Base-by-base conservation (phyloP, 345 rosid species). In the Populus alba region DNA sequence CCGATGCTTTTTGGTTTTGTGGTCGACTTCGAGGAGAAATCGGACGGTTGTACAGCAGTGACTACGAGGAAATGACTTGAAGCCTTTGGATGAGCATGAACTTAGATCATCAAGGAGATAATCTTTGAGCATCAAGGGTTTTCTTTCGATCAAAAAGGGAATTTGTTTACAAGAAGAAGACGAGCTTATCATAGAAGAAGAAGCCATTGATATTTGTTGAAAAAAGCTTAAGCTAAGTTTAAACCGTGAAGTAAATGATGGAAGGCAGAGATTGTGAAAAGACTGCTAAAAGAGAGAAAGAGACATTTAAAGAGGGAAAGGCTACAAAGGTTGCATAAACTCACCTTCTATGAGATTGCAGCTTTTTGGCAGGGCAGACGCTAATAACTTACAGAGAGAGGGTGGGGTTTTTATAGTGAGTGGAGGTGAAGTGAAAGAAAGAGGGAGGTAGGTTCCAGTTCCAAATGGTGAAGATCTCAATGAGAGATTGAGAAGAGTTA, bases 71-170 rank as follows among this genome's bases (percentile, higher is more conserved):
- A 90, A 91, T 12, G 99, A 91, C 75, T 91, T 90, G 88, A 95
- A 95, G 68, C 96, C 96, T 78, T 83, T 88, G 80, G 99, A 95
- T 76, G 99, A 93, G 80, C 98, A 92, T 7, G 99, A 92, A 66
- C 96, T 87, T 57, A 89, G 83, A 85, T 95, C 97, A 66, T 93
- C 96, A 15, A 75, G 78, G 61, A 95, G 90, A 63, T 86, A 91
- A 78, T 95, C 99, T 87, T 89, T 92, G 43, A 95, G 88, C 94
- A 87, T 80, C 80, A 90, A 76, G 27, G 90, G 88, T 77, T 76
- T 90, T 57, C 68, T 68, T 22, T 81, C 81, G 0, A 68, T 33
- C 8, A 76, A 49, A 66, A 77, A 51, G 22, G 71, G 66, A 70
- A 68, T 78, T 18, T 78, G 78, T 68, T 81, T 79, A 43, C 41